Conservation (phyloP, 2,329 filamentous ascomycete species). For the Corinectria fuckeliana region DNA sequence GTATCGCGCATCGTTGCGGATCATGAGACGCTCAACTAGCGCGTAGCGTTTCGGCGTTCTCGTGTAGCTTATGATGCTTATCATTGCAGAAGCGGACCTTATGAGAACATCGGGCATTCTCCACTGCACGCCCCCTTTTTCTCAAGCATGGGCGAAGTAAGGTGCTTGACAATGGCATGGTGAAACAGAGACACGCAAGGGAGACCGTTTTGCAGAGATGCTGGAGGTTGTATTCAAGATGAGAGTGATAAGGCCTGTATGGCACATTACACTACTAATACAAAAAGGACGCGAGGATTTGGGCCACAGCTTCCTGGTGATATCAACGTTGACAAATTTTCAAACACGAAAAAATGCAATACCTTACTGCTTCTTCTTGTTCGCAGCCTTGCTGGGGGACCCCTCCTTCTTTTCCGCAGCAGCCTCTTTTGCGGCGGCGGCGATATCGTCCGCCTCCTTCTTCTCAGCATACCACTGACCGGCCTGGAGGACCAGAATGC, state of each 20-base stretch:
- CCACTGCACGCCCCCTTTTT: not conserved
- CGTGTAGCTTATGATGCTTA: not conserved
- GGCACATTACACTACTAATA: conserved; percentile 1
- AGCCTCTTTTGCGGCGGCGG: conserved; percentile 60
- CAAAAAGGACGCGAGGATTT: not conserved
- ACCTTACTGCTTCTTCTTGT: conserved; percentile 48
- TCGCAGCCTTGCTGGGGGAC: conserved; percentile 35
- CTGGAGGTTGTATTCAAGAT: conserved; percentile 17
- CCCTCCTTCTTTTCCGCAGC: conserved; percentile 39
- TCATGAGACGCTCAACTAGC: not conserved
- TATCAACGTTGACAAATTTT: not conserved
- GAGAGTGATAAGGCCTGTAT: not conserved
- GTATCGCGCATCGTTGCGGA: not conserved
- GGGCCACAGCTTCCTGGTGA: not conserved
- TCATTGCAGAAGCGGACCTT: not conserved
- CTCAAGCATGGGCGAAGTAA: not conserved
- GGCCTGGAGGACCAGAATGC: conserved; percentile 90
- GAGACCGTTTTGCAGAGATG: not conserved
- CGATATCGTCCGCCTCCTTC: conserved; percentile 83
- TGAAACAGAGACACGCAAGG: not conserved
- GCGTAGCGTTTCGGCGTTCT: not conserved
- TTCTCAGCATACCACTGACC: conserved; percentile 99
- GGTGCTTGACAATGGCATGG: not conserved
- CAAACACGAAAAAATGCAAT: not conserved
- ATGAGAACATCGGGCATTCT: not conserved